Evolutionary conservation across 2,329 filamentous ascomycete species (phyloP).

Genomic region (Atkinsonella hypoxylon): DNA sequence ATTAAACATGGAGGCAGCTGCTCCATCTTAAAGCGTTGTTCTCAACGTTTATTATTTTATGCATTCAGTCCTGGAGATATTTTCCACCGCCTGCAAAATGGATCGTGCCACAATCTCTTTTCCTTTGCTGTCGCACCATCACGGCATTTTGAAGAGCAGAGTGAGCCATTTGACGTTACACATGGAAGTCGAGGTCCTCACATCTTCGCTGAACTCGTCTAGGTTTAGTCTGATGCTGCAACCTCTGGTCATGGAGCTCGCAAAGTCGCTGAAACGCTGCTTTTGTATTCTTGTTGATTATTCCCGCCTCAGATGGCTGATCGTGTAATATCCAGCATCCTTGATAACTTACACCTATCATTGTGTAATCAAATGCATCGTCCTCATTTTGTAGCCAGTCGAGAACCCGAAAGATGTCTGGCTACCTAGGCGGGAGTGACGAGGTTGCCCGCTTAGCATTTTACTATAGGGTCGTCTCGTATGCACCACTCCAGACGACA

Average conservation of each 20-base stretch:
- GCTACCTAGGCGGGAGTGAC: slow-evolving; percentile 43
- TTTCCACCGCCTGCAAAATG: slow-evolving; percentile 18
- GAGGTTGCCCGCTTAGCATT: slow-evolving; percentile 30
- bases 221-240: slow-evolving; percentile 50
- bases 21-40: neutral
- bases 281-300: slow-evolving; percentile 57
- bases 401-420: slow-evolving; percentile 42
- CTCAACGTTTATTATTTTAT: neutral
- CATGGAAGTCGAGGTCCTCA: slow-evolving; percentile 31
- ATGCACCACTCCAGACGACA: slow-evolving; percentile 1
- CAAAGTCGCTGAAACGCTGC: slow-evolving; percentile 53
- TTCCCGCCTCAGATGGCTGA: slow-evolving; percentile 55
- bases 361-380: slow-evolving; percentile 29
- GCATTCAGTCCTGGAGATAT: neutral
- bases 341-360: slow-evolving; percentile 50
- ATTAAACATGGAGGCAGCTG: no score
- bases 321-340: slow-evolving; percentile 72
- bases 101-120: slow-evolving; percentile 32
- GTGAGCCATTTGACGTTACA: slow-evolving; percentile 30
- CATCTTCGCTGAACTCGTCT: slow-evolving; percentile 34
- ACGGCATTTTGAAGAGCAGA: slow-evolving; percentile 46
- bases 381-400: slow-evolving; percentile 29
- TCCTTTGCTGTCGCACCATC: slow-evolving; percentile 34
- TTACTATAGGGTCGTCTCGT: neutral
- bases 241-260: slow-evolving; percentile 22